Evolutionary conservation across 257 asterid species (phyloP).

Genomic region (Salvia rosmarinus): DNA sequence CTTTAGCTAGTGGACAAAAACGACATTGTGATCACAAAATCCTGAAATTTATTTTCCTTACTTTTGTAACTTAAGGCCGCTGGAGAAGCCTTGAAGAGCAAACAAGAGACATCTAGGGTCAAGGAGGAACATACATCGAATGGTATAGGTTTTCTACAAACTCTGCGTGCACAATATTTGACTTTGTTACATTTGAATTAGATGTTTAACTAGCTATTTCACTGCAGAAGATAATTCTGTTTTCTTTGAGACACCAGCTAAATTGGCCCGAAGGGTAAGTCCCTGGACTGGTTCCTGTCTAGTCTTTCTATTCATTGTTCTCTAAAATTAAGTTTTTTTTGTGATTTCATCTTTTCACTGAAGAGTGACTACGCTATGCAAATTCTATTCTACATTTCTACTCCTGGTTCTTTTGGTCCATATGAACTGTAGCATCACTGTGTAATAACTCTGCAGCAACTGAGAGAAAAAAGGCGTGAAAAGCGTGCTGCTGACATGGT

Average conservation of each 20-base stretch:
- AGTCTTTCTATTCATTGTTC: not conserved
- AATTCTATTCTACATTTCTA: slow-evolving; percentile 7
- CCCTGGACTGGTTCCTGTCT: slow-evolving; percentile 7
- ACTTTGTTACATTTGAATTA: slow-evolving; percentile 22
- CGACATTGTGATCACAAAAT: slow-evolving; percentile 24
- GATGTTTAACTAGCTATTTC: slow-evolving; percentile 29
- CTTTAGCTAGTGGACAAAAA: slow-evolving; percentile 23
- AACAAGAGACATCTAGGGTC: slow-evolving; percentile 50
- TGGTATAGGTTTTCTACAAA: slow-evolving; percentile 48
- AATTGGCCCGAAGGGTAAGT: slow-evolving; percentile 77
- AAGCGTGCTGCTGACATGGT: slow-evolving; percentile 82
- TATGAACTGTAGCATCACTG: slow-evolving; percentile 13
- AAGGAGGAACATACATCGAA: slow-evolving; percentile 48
- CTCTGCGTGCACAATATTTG: slow-evolving; percentile 6
- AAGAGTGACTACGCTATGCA: slow-evolving; percentile 5
- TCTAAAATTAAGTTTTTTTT: slow-evolving; percentile 9
- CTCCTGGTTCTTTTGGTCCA: slow-evolving; percentile 16
- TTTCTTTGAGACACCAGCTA: slow-evolving; percentile 59
- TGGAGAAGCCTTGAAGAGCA: slow-evolving; percentile 42
- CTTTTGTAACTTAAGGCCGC: slow-evolving; percentile 43
- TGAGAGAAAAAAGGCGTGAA: slow-evolving; percentile 80
- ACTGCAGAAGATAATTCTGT: slow-evolving; percentile 65
- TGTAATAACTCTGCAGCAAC: slow-evolving; percentile 63
- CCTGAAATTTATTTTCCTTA: slow-evolving; percentile 35
- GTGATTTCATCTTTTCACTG: slow-evolving; percentile 1